phyloP scores from a whole-genome alignment of 2,329 filamentous ascomycete species.

The Trichoderma sp. region DNA sequence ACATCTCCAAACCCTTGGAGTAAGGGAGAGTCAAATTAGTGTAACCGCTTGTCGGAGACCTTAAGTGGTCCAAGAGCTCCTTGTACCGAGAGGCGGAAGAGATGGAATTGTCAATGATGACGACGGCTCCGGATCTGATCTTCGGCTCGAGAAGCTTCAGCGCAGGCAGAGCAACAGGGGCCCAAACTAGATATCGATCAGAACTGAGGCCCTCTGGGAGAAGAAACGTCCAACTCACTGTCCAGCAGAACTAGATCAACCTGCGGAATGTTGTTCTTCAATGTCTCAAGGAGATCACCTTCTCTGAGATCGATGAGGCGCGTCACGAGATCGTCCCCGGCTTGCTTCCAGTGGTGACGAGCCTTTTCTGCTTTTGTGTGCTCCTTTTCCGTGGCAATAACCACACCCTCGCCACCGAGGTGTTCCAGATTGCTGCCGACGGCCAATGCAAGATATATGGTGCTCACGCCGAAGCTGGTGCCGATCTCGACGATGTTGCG shows the following conservation, averaged over 20 bases:
- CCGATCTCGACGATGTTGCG: constrained; percentile 62
- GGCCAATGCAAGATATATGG: constrained; percentile 64
- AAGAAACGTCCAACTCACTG: constrained; percentile 49
- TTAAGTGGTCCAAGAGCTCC: constrained; percentile 52
- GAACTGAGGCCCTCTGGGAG: background rate
- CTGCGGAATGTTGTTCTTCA: constrained; percentile 44
- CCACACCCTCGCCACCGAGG: constrained; percentile 37
- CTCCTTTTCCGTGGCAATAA: constrained; percentile 65
- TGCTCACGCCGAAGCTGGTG: constrained; percentile 64
- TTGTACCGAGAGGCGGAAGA: constrained; percentile 46
- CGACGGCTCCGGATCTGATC: constrained; percentile 50
- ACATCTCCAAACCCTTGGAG: constrained; percentile 39
- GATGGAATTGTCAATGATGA: constrained; percentile 55
- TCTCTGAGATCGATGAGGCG: constrained; percentile 58
- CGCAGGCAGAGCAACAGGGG: constrained; percentile 56
- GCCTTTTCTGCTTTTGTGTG: constrained; percentile 54
- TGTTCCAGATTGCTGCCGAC: constrained; percentile 49
- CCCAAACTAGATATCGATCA: constrained; percentile 52
- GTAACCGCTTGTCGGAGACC: constrained; percentile 52
- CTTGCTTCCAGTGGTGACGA: constrained; percentile 55
- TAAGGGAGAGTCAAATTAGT: constrained; percentile 43
- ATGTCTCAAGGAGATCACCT: constrained; percentile 60
- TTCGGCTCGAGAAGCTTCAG: constrained; percentile 52
- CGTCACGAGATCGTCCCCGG: constrained; percentile 53
- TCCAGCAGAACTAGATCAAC: constrained; percentile 64